These are phyloP conservation scores for Fusarium newnesense DNA, from an alignment of 2,329 filamentous ascomycete genomes.

Conservation along the genomic window DNA sequence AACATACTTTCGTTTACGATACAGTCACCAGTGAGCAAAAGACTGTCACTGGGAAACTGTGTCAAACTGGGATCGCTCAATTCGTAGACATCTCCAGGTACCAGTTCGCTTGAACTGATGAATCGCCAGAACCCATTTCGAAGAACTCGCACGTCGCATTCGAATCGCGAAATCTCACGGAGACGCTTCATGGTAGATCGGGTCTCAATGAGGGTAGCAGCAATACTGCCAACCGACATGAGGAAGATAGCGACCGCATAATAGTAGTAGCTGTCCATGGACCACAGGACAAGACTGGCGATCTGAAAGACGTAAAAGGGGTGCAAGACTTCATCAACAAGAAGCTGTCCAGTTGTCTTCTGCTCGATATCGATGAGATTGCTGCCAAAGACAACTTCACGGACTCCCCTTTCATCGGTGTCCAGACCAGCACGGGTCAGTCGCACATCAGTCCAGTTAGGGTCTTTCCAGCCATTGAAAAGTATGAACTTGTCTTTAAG, in stretches of 20 bases:
- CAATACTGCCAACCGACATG: slow-evolving; percentile 93
- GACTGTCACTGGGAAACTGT: slow-evolving; percentile 91
- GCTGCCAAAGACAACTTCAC: slow-evolving; percentile 86
- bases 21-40: slow-evolving; percentile 91
- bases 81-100: slow-evolving; percentile 96
- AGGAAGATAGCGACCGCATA: slow-evolving; percentile 95
- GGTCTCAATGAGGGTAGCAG: slow-evolving; percentile 89
- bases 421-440: slow-evolving; percentile 83
- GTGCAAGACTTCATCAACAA: slow-evolving; percentile 95
- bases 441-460: slow-evolving; percentile 82
- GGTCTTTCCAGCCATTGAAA: slow-evolving; percentile 93
- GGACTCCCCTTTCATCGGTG: slow-evolving; percentile 84
- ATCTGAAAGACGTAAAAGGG: slow-evolving; percentile 99
- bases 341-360: slow-evolving; percentile 82
- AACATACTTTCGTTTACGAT: slow-evolving; percentile 99
- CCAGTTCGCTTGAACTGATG: slow-evolving; percentile 85
- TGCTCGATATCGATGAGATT: slow-evolving; percentile 95
- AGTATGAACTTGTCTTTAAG: slow-evolving; percentile 88
- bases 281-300: slow-evolving; percentile 94
- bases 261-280: slow-evolving; percentile 95
- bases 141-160: slow-evolving; percentile 93
- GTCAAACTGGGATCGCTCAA: slow-evolving; percentile 90
- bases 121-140: slow-evolving; percentile 96
- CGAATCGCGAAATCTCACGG: slow-evolving; percentile 91
- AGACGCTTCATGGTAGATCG: slow-evolving; percentile 90